These are phyloP conservation scores for Tubosaeta sp. DNA, from an alignment of 768 basidiomycete species.

Conservation along the genomic window DNA sequence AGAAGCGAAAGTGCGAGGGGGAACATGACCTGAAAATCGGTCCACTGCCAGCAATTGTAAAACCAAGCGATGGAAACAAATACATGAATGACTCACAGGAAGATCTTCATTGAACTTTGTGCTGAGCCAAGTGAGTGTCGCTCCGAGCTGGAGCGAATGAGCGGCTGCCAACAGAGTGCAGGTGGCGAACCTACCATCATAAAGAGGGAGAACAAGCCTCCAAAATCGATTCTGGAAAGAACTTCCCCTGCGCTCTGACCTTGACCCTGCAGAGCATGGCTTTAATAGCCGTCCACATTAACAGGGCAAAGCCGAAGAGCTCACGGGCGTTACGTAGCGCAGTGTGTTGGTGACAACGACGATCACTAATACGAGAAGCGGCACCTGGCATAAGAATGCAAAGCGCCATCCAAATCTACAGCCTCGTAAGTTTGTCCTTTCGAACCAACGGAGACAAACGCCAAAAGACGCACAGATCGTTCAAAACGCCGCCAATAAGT, in stretches of 20 bases:
- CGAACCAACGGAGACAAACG: background rate
- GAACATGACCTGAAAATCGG: slow-evolving; percentile 44
- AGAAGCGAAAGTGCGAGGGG: slow-evolving; percentile 42
- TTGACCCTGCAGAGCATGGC: slow-evolving; percentile 45
- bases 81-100: background rate
- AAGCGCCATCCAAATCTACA: slow-evolving; percentile 71
- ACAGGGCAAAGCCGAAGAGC: slow-evolving; percentile 14
- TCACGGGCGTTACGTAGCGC: slow-evolving; percentile 62
- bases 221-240: slow-evolving; percentile 73
- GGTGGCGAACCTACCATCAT: slow-evolving; percentile 44
- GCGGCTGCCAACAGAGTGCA: too few relatives aligned
- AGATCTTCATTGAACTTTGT: slow-evolving; percentile 61
- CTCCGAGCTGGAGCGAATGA: slow-evolving; percentile 41
- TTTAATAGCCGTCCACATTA: too few relatives aligned
- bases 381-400: slow-evolving; percentile 73
- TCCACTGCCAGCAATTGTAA: slow-evolving; percentile 44
- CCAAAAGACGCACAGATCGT: slow-evolving; percentile 14
- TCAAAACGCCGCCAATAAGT: slow-evolving; percentile 19
- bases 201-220: slow-evolving; percentile 59
- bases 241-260: slow-evolving; percentile 61
- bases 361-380: slow-evolving; percentile 52
- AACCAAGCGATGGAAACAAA: background rate
- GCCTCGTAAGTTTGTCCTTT: background rate
- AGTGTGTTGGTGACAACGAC: slow-evolving; percentile 48
- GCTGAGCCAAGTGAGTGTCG: slow-evolving; percentile 66